A percentile compares a stretch with the other conserved stretches of the same genome.
Evolutionary conservation across 306 rosid genomes (phyloP).

Genomic region (Cucumis sativus): DNA sequence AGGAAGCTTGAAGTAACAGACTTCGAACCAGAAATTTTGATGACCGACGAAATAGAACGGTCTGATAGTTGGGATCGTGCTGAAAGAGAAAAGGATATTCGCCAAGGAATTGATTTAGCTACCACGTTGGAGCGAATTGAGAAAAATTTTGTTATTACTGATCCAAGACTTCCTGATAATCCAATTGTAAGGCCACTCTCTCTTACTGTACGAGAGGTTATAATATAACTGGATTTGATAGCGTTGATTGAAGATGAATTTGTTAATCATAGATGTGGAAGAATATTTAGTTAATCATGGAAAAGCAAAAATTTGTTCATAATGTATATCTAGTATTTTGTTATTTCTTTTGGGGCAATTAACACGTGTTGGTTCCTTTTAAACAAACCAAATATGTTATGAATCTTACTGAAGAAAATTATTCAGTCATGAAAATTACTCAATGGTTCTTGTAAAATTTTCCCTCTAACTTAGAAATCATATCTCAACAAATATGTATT

Average conservation of each 20-base stretch:
- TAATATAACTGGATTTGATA: background rate
- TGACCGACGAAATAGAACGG: constrained; percentile 44
- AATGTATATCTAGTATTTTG: background rate
- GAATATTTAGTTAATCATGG: background rate
- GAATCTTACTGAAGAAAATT: background rate
- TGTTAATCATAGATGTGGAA: background rate
- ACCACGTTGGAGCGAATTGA: constrained; percentile 96
- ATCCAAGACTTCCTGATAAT: constrained; percentile 95
- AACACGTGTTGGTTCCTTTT: background rate
- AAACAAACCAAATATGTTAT: background rate
- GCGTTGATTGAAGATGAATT: background rate
- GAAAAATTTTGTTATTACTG: constrained; percentile 90
- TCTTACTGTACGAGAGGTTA: background rate
- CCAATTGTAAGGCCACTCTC: constrained; percentile 62
- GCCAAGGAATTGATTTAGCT: constrained; percentile 94
- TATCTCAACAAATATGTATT: background rate
- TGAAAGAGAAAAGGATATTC: constrained; percentile 62
- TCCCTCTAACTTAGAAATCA: background rate
- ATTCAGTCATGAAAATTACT: background rate
- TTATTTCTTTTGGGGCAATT: background rate
- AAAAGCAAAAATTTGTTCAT: background rate
- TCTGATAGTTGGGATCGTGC: constrained; percentile 42
- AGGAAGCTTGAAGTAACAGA: constrained; percentile 29
- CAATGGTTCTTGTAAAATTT: background rate
- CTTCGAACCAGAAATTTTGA: constrained; percentile 64